Percentiles rank a stretch among this genome's conserved stretches.
Evolutionary conservation across 192 early-diverging fungal genomes (phyloP).

Genomic region (Coemansia sp.): DNA sequence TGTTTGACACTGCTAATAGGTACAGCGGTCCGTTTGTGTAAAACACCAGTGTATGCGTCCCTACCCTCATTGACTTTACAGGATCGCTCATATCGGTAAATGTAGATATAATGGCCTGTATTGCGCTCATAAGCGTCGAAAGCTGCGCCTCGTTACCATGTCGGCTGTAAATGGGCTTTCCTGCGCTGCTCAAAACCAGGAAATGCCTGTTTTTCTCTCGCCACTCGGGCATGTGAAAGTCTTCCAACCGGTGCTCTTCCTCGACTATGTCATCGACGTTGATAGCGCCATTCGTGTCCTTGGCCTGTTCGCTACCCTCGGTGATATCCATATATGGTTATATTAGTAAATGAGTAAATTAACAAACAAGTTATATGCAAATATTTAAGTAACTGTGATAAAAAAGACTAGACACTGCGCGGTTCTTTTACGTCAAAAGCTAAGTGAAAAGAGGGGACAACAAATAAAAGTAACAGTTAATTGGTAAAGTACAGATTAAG

Average conservation of each 20-base stretch:
- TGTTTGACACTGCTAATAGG: slow-evolving; percentile 76
- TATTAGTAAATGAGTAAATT: too few relatives aligned
- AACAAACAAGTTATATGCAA: background rate
- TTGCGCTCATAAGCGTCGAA: slow-evolving; percentile 82
- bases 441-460: too few relatives aligned
- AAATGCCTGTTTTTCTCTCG: slow-evolving; percentile 72
- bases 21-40: slow-evolving; percentile 79
- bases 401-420: background rate
- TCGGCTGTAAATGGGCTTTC: slow-evolving; percentile 93
- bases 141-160: slow-evolving; percentile 90
- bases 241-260: slow-evolving; percentile 39
- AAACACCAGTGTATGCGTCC: slow-evolving; percentile 80
- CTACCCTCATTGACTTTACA: slow-evolving; percentile 61
- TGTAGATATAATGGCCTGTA: slow-evolving; percentile 86
- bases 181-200: slow-evolving; percentile 88
- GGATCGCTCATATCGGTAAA: slow-evolving; percentile 81
- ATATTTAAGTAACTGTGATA: background rate
- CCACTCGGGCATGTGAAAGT: slow-evolving; percentile 47
- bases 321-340: background rate
- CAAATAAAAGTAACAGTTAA: too few relatives aligned
- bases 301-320: background rate
- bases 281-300: background rate
- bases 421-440: too few relatives aligned
- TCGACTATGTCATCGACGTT: background rate
- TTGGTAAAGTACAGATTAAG: too few relatives aligned